A percentile compares a stretch with the other conserved stretches of the same genome.
Conservation (phyloP, 306 rosid species). For the Lotus japonicus region DNA sequence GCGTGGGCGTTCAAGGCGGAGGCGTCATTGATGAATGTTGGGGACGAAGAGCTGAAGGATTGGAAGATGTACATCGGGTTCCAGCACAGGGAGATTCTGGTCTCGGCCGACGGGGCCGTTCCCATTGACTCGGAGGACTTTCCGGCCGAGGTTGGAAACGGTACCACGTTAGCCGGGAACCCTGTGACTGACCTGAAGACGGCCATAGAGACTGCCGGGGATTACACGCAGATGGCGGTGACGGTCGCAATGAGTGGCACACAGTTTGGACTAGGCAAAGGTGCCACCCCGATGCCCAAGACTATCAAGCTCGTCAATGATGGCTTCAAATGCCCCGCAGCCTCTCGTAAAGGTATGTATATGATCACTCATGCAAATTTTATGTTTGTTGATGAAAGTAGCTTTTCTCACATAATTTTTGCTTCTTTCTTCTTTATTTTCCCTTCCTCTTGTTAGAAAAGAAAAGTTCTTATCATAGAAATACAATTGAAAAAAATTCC, state of each 20-base stretch:
- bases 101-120: slow-evolving; percentile 45
- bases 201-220: slow-evolving; percentile 63
- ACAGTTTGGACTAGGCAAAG: slow-evolving; percentile 45
- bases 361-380: no score
- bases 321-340: slow-evolving; percentile 67
- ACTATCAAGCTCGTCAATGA: slow-evolving; percentile 56
- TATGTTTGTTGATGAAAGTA: no score
- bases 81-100: slow-evolving; percentile 67
- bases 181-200: slow-evolving; percentile 54
- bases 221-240: slow-evolving; percentile 45
- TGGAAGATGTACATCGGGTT: slow-evolving; percentile 81
- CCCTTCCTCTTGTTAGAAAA: no score
- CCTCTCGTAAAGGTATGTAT: slow-evolving; percentile 46
- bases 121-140: slow-evolving; percentile 50
- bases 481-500: no score
- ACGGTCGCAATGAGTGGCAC: slow-evolving; percentile 45
- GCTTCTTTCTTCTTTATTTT: no score
- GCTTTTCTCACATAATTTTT: no score
- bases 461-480: no score
- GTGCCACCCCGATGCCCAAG: slow-evolving; percentile 64
- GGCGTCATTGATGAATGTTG: slow-evolving; percentile 51
- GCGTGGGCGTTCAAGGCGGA: slow-evolving; percentile 77
- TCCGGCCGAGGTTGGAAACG: slow-evolving; percentile 61
- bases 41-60: slow-evolving; percentile 42
- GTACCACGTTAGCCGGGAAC: slow-evolving; percentile 50